phyloP scores from a whole-genome alignment of 441 rosid species.

The Biscutella laevigata region DNA sequence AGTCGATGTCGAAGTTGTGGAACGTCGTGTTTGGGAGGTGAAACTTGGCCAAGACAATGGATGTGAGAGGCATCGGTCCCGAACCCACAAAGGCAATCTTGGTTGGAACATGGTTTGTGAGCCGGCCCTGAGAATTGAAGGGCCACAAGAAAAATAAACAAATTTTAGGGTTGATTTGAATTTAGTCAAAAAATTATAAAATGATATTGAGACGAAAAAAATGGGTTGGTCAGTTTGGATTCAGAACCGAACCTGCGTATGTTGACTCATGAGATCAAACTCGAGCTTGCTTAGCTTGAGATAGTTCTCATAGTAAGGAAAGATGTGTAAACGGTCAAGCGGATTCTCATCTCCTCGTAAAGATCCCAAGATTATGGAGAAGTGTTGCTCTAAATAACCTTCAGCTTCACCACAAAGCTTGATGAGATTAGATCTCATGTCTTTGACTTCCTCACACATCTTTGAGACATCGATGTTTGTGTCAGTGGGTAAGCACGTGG shows the following conservation, averaged over 20 bases:
- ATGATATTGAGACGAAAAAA: no score
- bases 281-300: slow-evolving; percentile 73
- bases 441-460: slow-evolving; percentile 42
- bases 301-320: slow-evolving; percentile 72
- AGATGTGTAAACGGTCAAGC: slow-evolving; percentile 48
- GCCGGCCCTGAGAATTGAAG: no score
- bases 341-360: slow-evolving; percentile 47
- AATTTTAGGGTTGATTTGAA: no score
- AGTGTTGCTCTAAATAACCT: slow-evolving; percentile 60
- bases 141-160: no score
- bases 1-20: slow-evolving; percentile 75
- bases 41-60: slow-evolving; percentile 61
- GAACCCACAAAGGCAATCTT: slow-evolving; percentile 83
- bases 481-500: slow-evolving; percentile 32
- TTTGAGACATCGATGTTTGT: slow-evolving; percentile 33
- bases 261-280: slow-evolving; percentile 42
- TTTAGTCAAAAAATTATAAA: no score
- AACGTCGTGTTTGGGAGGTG: slow-evolving; percentile 49
- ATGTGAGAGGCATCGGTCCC: slow-evolving; percentile 83
- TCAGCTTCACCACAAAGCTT: slow-evolving; percentile 74
- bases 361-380: slow-evolving; percentile 47
- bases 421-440: slow-evolving; percentile 63
- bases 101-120: slow-evolving; percentile 30
- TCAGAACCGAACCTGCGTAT: no score
- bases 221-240: no score